Evolutionary conservation across 805 yeast species (phyloP), one percentile per base, ranked within the genome.

Genomic region (Ogataea sp.): DNA sequence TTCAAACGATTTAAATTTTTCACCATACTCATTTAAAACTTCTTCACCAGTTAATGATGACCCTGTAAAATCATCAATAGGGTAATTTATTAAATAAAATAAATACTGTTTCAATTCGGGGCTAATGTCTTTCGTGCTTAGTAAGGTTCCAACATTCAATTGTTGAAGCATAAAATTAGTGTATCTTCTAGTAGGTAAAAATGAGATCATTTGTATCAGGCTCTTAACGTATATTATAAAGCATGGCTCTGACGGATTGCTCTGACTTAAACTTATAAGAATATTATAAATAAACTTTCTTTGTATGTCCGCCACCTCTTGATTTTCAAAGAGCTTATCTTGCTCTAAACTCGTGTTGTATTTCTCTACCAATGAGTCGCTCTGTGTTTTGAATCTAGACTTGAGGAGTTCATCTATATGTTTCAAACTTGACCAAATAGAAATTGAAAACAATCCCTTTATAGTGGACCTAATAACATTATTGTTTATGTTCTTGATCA

Each of bases 31-130:
- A 3, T 26, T 3, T 20, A 32, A 47, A 11, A 42, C 16, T 10
- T 47, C 42, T 4, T 49, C 52, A 3, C 45, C 24, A 1, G 51
- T 24, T 5, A 55, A 39, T 6, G 48, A 32, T 14, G 46, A 51
- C 8, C 71, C 72, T 1, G 66, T 47, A 32, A 61, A 56, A 34
- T 70, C 75, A 43, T 70, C 61, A 15, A 71, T 48, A 3, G 75
- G 74, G 43, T 60, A 68, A 31, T 55, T 41, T 4, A 61, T 29
- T 29, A 52, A 60, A 34, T 57, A 53, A 9, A 6, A 4, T 6
- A 32, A 29, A 21, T 25, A 21, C 9, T 28, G 23, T 2, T 32
- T 31, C 37, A 46, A 29, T 17, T 16, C 16, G 31, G 28, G 14
- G 41, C 33, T 6, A 17, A 5, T 30, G 35, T 33, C 11, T 54